These are phyloP conservation scores for Trichoderma asperelloides DNA, from an alignment of 495 filamentous ascomycete species.

Conservation along the genomic window DNA sequence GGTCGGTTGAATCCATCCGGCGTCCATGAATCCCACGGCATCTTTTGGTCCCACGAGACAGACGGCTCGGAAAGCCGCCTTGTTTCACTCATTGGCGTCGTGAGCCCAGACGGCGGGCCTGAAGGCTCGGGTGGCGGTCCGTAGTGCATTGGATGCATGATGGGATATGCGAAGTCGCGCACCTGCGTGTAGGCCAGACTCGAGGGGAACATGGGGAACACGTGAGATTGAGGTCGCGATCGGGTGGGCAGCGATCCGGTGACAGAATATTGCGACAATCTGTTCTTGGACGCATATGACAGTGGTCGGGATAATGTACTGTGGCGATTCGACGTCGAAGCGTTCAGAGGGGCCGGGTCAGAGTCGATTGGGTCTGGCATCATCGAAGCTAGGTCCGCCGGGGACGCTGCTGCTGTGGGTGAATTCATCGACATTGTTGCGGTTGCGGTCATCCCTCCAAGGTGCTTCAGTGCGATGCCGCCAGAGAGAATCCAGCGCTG, in stretches of 20 bases:
- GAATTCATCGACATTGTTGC: conserved; percentile 50
- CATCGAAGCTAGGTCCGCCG: conserved; percentile 41
- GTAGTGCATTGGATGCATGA: conserved; percentile 81
- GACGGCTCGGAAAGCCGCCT: conserved; percentile 77
- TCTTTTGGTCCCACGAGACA: conserved; percentile 47
- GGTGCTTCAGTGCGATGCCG: conserved; percentile 17
- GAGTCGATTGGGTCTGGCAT: conserved; percentile 45
- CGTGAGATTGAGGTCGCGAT: conserved; percentile 68
- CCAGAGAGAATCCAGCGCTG: conserved; percentile 13
- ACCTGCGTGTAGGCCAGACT: conserved; percentile 83
- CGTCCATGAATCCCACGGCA: conserved; percentile 45
- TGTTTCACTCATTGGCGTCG: conserved; percentile 76
- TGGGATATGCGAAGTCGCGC: conserved; percentile 90
- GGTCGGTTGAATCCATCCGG: conserved; percentile 32
- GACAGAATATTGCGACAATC: conserved; percentile 56
- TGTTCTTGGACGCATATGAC: conserved; percentile 61
- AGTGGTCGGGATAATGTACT: conserved; percentile 55
- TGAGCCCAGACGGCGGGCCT: conserved; percentile 58
- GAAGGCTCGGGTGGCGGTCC: conserved; percentile 75
- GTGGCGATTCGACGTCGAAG: conserved; percentile 46
- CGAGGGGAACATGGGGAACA: conserved; percentile 77
- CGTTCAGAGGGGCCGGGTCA: conserved; percentile 55
- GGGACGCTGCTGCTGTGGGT: conserved; percentile 44
- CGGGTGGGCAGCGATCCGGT: conserved; percentile 56
- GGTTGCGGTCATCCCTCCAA: conserved; percentile 26